Conservation (phyloP, 306 rosid species). For the Castanea mollissima region DNA sequence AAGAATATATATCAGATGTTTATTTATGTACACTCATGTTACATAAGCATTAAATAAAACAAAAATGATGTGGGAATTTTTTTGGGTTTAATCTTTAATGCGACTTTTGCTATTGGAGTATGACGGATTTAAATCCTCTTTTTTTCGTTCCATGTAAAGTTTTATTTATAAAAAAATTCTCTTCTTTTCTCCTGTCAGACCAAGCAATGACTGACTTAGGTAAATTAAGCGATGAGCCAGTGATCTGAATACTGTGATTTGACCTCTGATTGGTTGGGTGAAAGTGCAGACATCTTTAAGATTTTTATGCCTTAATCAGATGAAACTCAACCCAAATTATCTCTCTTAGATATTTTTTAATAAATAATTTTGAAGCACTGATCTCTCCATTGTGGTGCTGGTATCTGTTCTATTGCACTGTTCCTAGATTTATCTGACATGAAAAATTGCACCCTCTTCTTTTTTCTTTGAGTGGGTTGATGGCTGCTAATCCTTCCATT, state of each 20-base stretch:
- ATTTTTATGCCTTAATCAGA: neutral
- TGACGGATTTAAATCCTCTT: too few relatives aligned
- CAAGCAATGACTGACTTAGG: too few relatives aligned
- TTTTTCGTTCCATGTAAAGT: neutral
- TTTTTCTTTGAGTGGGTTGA: slow-evolving; percentile 14
- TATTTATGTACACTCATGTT: too few relatives aligned
- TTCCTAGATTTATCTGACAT: neutral
- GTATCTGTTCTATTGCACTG: neutral
- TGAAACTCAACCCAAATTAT: neutral
- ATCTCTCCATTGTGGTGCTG: neutral
- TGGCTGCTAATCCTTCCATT: slow-evolving; percentile 24
- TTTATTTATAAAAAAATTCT: neutral
- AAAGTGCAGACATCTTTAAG: neutral
- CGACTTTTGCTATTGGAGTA: too few relatives aligned
- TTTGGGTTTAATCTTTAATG: too few relatives aligned
- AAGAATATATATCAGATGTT: too few relatives aligned
- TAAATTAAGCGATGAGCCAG: neutral
- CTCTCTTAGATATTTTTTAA: neutral
- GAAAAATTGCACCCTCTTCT: slow-evolving; percentile 5
- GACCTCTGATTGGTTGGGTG: neutral
- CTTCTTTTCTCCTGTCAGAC: neutral
- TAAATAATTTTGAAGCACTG: neutral
- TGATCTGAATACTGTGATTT: neutral
- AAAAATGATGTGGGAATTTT: too few relatives aligned
- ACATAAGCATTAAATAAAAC: too few relatives aligned